These are phyloP conservation scores for Hibiscus syriacus DNA, from an alignment of 345 rosid genomes.

Conservation along the genomic window DNA sequence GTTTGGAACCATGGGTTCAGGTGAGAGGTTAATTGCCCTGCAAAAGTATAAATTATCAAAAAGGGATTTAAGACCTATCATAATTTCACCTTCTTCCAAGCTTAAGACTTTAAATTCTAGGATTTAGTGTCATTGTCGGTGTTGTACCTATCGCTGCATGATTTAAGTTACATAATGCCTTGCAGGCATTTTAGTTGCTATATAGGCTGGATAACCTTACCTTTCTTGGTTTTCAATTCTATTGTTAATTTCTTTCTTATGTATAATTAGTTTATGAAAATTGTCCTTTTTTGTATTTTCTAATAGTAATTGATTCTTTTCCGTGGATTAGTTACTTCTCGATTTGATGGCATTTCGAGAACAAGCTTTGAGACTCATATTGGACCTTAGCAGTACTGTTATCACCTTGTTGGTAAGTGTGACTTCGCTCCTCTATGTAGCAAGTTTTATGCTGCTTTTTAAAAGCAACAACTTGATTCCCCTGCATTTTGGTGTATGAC, in stretches of 20 bases:
- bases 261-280: not conserved
- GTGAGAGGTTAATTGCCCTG: conserved; percentile 23
- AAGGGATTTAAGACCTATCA: conserved; percentile 4
- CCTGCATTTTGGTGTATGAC: not conserved
- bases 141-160: not conserved
- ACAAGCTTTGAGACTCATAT: conserved; percentile 88
- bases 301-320: conserved; percentile 19
- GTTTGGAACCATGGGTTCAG: conserved; percentile 98
- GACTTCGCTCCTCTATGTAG: conserved; percentile 15
- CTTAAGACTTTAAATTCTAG: not conserved
- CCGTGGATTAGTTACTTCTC: conserved; percentile 71
- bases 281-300: not conserved
- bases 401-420: conserved; percentile 92
- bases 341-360: conserved; percentile 97
- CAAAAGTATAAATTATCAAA: not conserved
- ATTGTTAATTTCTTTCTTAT: not conserved
- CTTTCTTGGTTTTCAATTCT: conserved; percentile 2
- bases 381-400: conserved; percentile 97
- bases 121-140: not conserved
- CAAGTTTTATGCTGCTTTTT: conserved; percentile 13
- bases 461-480: not conserved
- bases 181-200: not conserved
- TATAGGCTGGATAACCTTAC: not conserved
- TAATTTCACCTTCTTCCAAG: conserved; percentile 3
- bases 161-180: not conserved